Base-by-base conservation (phyloP, 2,329 filamentous ascomycete species). In the Dactylonectria estremocensis region DNA sequence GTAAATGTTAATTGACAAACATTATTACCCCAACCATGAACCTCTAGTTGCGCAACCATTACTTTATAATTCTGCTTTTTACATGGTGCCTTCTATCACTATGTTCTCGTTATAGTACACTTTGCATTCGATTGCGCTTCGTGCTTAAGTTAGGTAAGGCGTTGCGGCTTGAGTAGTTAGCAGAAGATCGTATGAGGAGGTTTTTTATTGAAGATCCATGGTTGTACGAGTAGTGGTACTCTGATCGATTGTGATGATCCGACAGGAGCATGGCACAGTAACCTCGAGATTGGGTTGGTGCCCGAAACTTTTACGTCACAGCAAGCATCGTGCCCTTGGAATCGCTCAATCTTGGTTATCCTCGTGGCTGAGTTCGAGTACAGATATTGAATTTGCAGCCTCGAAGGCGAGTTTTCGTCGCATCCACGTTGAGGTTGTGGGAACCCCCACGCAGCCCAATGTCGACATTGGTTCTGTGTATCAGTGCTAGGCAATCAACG, bases 371-470 rank as follows among this genome's bases (percentile, higher is more conserved):
- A 46, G 45, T 35, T n/a, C 3, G 48, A 33, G 31, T 24, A 50
- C 5, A 61, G 45, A 53, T 58, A 14, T 28, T 20, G 28, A 31
- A 35, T 18, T 33, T 31, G 31, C 3, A 18, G 28, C 16, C 28
- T 59, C 20, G 31, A 16, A 9, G 24, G 20, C 22, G 45, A 66
- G 33, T 43, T 52, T 45, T 61, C 55, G 40, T 20, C 40, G 33
- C 3, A 5, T 10, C 28, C 24, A 14, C 24, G 35, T 31, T 46
- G 43, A 52, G 45, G 40, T 57, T 61, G 46, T 22, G 57, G 43
- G 13, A 61, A 61, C 61, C 65, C 65, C 65, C 65, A 67, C 65
- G 61, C 48, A 57, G 8, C 57, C 56, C 57, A 61, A 66, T 61
- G 46, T 61, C 45, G 52, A 50, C 22, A 20, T 22, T 28, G 13